A percentile compares a stretch with the other conserved stretches of the same genome.
Conservation (phyloP, 73 alveolate genomes). For the Strombidium stylifer region DNA sequence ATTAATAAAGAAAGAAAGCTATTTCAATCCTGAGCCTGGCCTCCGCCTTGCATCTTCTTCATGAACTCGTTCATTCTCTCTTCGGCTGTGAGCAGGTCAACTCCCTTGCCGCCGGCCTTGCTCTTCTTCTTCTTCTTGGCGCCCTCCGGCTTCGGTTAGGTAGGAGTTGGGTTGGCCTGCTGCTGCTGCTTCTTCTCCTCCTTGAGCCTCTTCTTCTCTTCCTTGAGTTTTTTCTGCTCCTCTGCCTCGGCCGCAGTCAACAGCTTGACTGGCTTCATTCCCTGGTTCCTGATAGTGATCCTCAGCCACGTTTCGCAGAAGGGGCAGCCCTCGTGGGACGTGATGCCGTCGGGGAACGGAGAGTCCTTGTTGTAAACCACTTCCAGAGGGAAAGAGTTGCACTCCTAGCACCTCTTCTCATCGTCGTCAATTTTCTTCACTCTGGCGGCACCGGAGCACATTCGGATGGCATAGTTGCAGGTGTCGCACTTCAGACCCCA, state of each 20-base stretch:
- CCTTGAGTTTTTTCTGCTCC: slow-evolving; percentile 17
- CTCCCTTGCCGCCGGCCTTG: slow-evolving; percentile 13
- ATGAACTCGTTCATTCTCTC: slow-evolving; percentile 48
- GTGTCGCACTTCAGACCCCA: slow-evolving; percentile 70
- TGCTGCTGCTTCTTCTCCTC: slow-evolving; percentile 12
- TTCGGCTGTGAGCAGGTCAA: slow-evolving; percentile 16
- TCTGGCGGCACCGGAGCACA: slow-evolving; percentile 59
- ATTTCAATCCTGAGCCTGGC: background rate
- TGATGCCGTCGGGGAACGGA: slow-evolving; percentile 75
- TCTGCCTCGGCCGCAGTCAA: slow-evolving; percentile 11
- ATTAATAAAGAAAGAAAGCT: too few species aligned
- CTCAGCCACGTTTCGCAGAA: slow-evolving; percentile 68
- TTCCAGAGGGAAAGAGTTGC: slow-evolving; percentile 52
- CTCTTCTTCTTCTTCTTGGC: slow-evolving; percentile 4
- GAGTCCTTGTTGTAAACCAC: slow-evolving; percentile 66
- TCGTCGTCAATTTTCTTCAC: slow-evolving; percentile 40
- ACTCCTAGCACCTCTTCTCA: slow-evolving; percentile 65
- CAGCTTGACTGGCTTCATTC: background rate
- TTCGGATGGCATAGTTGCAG: slow-evolving; percentile 63
- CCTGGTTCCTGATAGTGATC: slow-evolving; percentile 16
- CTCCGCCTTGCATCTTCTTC: slow-evolving; percentile 9
- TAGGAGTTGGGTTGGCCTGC: background rate
- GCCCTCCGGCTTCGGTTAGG: background rate
- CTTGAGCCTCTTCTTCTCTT: slow-evolving; percentile 11
- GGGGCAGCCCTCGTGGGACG: slow-evolving; percentile 76